Evolutionary conservation across 371 early-diverging fungal species (phyloP), one percentile per base, ranked within the genome.

Genomic region (Circinella minor): DNA sequence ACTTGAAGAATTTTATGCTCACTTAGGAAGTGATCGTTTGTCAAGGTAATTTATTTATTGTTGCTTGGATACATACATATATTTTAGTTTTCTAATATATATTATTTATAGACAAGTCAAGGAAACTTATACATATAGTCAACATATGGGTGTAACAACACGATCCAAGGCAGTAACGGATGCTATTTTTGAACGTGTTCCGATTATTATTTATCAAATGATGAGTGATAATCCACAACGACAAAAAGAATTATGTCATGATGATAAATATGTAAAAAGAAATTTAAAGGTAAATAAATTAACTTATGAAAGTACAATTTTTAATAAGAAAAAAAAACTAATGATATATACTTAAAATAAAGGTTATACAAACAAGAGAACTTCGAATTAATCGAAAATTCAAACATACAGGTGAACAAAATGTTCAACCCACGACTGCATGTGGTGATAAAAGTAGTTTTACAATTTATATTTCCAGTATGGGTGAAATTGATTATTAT

Each of bases 121-220:
- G 43, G 85, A 89, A 67, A 76, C 80, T 3, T 85, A 79, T 57
- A 80, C 79, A 1, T 88, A 86, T 43, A 69, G 76, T 13, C 90
- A 89, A 1, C 73, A 72, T 7, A 73, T 87, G 14, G 81, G 76
- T n/a, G 68, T 74, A 10, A 91, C 92, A 0, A 63, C 65, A 0
- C 75, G 75, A 37, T 83, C 94, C 1, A 75, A 81, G 49, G 72
- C 75, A n/a, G 77, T 95, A 38, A 88, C 93, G 49, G 79, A 82
- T 48, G 72, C 89, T 61, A 93, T 96, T 39, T 84, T 87, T 43
- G 90, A 93, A 68, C 90, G 96, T 4, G 92, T 95, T 3, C 91
- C 94, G 0, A 81, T 85, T 39, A 82, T 82, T 61, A 72, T 82
- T 14, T 83, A 85, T 61, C 85, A 85, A 68, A 81, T 96, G 61